Evolutionary conservation across 129 eudicot genomes (phyloP).

Genomic region (Chrysanthemum lavandulifolium): DNA sequence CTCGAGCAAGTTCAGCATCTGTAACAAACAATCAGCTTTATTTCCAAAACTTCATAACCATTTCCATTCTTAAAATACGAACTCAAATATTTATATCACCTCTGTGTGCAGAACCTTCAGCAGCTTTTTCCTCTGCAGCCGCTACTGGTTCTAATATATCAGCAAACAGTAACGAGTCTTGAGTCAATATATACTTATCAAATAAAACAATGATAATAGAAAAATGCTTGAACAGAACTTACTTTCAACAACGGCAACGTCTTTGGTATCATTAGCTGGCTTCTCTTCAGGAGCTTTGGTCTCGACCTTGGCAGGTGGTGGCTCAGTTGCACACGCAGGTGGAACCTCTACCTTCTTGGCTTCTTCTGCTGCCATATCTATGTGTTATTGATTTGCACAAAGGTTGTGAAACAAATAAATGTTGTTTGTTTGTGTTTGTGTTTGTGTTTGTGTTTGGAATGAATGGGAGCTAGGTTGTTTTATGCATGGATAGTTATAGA

Average conservation of each 20-base stretch:
- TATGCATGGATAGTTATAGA: conserved; percentile 18
- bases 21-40: background rate
- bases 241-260: conserved; percentile 56
- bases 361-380: conserved; percentile 61
- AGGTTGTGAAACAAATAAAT: background rate
- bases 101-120: conserved; percentile 71
- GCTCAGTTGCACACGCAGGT: conserved; percentile 36
- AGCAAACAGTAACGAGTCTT: conserved; percentile 21
- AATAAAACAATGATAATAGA: background rate
- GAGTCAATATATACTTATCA: background rate
- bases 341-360: conserved; percentile 53
- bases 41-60: background rate
- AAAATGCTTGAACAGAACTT: conserved; percentile 8
- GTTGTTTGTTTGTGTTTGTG: background rate
- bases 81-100: conserved; percentile 36
- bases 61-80: background rate
- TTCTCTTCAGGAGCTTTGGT: conserved; percentile 51
- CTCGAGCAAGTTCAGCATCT: conserved; percentile 77
- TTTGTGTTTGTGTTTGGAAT: conserved; percentile 1
- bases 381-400: background rate
- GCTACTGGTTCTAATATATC: conserved; percentile 38
- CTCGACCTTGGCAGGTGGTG: conserved; percentile 43
- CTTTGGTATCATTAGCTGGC: conserved; percentile 46
- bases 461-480: background rate
- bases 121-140: conserved; percentile 56